Conservation (phyloP, 1,284 basidiomycete species). For the Acaromyces ingoldii region DNA sequence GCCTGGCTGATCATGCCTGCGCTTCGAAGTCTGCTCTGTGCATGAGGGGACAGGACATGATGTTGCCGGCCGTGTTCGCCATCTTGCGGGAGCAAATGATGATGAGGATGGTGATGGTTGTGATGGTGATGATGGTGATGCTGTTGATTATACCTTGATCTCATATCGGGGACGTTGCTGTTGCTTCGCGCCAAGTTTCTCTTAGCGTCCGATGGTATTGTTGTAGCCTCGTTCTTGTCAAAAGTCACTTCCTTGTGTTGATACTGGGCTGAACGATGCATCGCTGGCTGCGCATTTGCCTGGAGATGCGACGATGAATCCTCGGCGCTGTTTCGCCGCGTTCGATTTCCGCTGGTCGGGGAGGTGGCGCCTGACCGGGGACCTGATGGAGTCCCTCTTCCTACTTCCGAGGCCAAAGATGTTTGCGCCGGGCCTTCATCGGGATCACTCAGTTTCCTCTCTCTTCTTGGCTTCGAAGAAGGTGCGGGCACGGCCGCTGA, state of each 20-base stretch:
- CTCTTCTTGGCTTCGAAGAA: too few species aligned
- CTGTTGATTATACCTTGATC: not conserved
- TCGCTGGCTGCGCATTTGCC: constrained; percentile 24
- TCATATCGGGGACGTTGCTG: too few species aligned
- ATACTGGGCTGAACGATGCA: constrained; percentile 8
- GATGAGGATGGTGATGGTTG: constrained; percentile 16
- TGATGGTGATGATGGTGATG: constrained; percentile 4
- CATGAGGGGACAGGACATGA: constrained; percentile 19
- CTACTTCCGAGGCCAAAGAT: too few species aligned
- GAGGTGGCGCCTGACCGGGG: too few species aligned
- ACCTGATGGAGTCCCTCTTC: too few species aligned
- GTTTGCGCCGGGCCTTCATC: too few species aligned
- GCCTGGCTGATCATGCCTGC: constrained; percentile 34
- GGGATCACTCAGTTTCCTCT: too few species aligned
- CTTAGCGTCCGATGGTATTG: not conserved
- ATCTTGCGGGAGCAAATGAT: not conserved
- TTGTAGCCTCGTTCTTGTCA: not conserved
- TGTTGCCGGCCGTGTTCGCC: not conserved
- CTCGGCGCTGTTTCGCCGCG: too few species aligned
- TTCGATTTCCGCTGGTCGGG: too few species aligned
- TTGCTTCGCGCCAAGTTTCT: not conserved
- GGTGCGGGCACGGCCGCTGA: too few species aligned
- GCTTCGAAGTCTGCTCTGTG: constrained; percentile 4
- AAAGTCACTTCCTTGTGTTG: not conserved
- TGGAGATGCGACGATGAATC: too few species aligned